phyloP scores from a whole-genome alignment of 805 yeast species.

The Ogataea salicorniae region DNA sequence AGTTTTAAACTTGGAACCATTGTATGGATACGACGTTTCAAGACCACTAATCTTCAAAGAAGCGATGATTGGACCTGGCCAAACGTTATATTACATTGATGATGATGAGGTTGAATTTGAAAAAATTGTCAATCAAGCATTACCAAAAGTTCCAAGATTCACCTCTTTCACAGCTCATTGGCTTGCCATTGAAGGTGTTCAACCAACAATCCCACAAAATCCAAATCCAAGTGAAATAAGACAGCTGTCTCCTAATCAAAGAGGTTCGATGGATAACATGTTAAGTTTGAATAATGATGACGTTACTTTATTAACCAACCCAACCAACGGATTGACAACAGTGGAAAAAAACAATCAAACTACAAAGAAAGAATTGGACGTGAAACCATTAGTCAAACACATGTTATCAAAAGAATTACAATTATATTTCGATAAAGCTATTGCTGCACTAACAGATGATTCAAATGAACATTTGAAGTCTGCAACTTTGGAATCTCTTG shows the following conservation, averaged over 20 bases:
- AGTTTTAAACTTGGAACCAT: slow-evolving; percentile 87
- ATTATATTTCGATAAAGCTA: slow-evolving; percentile 86
- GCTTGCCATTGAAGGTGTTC: slow-evolving; percentile 98
- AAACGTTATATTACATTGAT: slow-evolving; percentile 85
- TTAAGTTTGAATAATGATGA: slow-evolving; percentile 47
- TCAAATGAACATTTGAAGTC: slow-evolving; percentile 53
- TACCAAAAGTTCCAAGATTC: slow-evolving; percentile 91
- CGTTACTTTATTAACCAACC: slow-evolving; percentile 24
- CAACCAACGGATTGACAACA: slow-evolving; percentile 25
- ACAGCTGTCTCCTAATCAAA: slow-evolving; percentile 65
- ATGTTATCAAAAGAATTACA: slow-evolving; percentile 92
- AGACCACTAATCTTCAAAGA: slow-evolving; percentile 76
- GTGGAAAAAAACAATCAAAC: slow-evolving; percentile 21
- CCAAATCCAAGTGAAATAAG: slow-evolving; percentile 80
- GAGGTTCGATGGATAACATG: slow-evolving; percentile 77
- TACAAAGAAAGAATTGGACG: slow-evolving; percentile 45
- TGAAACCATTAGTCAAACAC: slow-evolving; percentile 91
- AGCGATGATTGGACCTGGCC: slow-evolving; percentile 88
- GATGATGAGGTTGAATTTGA: slow-evolving; percentile 93
- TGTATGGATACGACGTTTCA: slow-evolving; percentile 77
- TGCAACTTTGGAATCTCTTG: slow-evolving; percentile 80
- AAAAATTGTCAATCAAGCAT: slow-evolving; percentile 83
- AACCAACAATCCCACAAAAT: slow-evolving; percentile 95
- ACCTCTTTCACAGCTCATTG: slow-evolving; percentile 94
- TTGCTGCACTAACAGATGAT: slow-evolving; percentile 65